These are phyloP conservation scores for Proliferodiscus dingleyae DNA, from an alignment of 2,329 filamentous ascomycete species.

Conservation along the genomic window DNA sequence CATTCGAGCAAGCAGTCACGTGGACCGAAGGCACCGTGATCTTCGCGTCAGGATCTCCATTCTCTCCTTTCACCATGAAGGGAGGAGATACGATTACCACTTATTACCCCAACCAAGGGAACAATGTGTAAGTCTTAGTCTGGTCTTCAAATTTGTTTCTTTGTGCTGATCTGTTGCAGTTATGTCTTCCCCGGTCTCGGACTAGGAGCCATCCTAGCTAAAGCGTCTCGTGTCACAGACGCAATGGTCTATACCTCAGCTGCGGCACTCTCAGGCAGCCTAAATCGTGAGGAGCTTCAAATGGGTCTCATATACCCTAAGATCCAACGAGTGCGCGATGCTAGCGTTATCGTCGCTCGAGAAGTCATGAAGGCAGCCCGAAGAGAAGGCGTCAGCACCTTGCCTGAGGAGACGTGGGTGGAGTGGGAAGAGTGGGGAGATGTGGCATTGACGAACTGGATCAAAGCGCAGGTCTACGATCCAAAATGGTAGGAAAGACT, in stretches of 20 bases:
- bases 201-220: constrained; percentile 85
- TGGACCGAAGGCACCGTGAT: constrained; percentile 88
- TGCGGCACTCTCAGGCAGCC: constrained; percentile 69
- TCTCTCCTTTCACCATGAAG: constrained; percentile 67
- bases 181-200: constrained; percentile 98
- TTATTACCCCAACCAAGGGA: constrained; percentile 78
- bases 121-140: constrained; percentile 85
- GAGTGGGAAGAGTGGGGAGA: constrained; percentile 71
- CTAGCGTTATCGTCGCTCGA: constrained; percentile 78
- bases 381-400: constrained; percentile 67
- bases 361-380: constrained; percentile 93
- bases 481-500: constrained; percentile 34
- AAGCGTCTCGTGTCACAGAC: constrained; percentile 81
- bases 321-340: constrained; percentile 86
- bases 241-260: constrained; percentile 97
- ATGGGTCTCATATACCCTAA: constrained; percentile 85
- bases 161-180: constrained; percentile 49
- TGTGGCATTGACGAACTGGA: constrained; percentile 54
- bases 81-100: constrained; percentile 55
- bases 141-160: constrained; percentile 43
- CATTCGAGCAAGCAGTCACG: constrained; percentile 85
- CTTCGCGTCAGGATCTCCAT: constrained; percentile 94
- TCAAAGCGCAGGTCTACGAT: constrained; percentile 57
- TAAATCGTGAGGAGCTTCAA: constrained; percentile 76
- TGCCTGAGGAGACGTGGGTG: constrained; percentile 64